phyloP scores from a whole-genome alignment of 2,329 filamentous ascomycete genomes.

The Pestalotiopsis sp. region DNA sequence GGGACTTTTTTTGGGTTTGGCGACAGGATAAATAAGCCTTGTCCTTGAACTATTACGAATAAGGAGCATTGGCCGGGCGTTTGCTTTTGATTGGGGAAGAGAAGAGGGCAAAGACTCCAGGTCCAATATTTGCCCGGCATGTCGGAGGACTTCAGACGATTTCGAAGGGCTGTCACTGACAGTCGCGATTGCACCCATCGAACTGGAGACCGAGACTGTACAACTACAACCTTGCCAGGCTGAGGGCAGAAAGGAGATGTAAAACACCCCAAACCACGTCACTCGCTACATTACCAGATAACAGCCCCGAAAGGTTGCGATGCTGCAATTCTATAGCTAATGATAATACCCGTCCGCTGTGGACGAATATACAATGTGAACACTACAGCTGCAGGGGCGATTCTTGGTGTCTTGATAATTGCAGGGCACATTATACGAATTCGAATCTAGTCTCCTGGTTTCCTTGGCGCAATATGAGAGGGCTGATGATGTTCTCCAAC shows the following conservation, averaged over 20 bases:
- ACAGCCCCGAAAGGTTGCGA: background rate
- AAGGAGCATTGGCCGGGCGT: constrained; percentile 6
- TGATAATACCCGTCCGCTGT: constrained; percentile 13
- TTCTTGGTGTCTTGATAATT: background rate
- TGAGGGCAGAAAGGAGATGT: background rate
- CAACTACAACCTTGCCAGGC: background rate
- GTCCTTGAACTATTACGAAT: background rate
- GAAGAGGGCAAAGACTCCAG: background rate
- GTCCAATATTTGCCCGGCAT: background rate
- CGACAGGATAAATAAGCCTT: constrained; percentile 13
- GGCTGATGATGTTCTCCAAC: background rate
- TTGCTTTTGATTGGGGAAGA: background rate
- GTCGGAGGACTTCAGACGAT: background rate
- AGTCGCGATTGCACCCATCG: background rate
- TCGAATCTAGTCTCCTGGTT: background rate
- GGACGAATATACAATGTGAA: background rate
- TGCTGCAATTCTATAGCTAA: constrained; percentile 14
- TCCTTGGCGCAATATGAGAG: background rate
- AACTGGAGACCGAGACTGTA: background rate
- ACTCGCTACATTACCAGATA: constrained; percentile 9
- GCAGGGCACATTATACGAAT: background rate
- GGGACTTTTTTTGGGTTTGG: constrained; percentile 10
- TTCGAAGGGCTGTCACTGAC: background rate
- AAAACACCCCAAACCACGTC: constrained; percentile 3
- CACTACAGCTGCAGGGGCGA: background rate